Evolutionary conservation across 352 stramenopile genomes (phyloP), one percentile per base, ranked within the genome.

Genomic region (Pythium scleroteichum): DNA sequence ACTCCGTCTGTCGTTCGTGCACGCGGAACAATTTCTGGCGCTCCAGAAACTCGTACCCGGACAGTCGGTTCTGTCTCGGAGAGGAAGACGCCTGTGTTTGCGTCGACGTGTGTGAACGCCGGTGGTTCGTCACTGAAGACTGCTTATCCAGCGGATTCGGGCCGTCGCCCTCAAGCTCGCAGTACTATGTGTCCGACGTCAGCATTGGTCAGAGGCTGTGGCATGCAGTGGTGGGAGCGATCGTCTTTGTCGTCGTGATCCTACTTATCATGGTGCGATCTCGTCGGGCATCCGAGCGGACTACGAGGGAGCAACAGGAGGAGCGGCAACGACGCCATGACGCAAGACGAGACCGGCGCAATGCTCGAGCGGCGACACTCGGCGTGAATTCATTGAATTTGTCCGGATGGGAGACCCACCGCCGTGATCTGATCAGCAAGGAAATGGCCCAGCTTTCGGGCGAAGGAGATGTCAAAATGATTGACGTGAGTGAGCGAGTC

Each of bases 101-200:
- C 24, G 33, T 66, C 24, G 59, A 66, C 52, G 59, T 51, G 17
- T 66, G 59, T 33, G 59, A 66, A 45, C 59, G 59, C 20, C 59
- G 41, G 8, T 66, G 59, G 59, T 60, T 27, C 48, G 59, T 66
- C 7, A 42, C 35, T 12, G 46, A 39, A 9, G 59, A 66, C 33
- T 66, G 59, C 16, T 44, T 49, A 3, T 4, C n/a, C 26, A 40
- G 46, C 46, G 12, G 19, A 13, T 52, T 24, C 26, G 26, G 23
- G 24, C 46, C 46, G 23, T 20, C 42, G 39, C 24, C 29, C 9
- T 4, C 5, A 17, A 44, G 16, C 38, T 20, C 17, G 38, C 38
- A 4, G 38, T 44, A 44, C 38, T 44, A 19, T 20, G 38, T 17
- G 19, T 46, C 50, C 4, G 22, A 49, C 13, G 14, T 17, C 19